Base-by-base conservation (phyloP, 495 filamentous ascomycete genomes). In the Polyplosphaeria fusca region DNA sequence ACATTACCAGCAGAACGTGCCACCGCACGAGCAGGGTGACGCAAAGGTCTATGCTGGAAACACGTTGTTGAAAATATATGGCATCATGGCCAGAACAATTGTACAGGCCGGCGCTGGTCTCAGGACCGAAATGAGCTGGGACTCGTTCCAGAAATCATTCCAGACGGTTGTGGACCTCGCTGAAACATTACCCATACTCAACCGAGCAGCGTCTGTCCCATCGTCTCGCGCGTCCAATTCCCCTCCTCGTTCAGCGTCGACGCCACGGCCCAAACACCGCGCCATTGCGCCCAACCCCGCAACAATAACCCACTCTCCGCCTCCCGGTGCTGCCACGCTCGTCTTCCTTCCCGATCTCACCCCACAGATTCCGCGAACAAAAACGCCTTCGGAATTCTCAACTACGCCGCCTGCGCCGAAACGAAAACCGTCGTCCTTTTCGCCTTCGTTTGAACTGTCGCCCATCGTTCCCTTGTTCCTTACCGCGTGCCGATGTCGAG, bases 371-470 rank as follows among this genome's bases (percentile, higher is more conserved):
- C 25, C 26, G 2, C 12, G 22, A 38, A 9, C 48, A 13, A 37
- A 41, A 5, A 52, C 30, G 5, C 2, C 13, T 16, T 35, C 4
- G 25, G 46, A 49, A 26, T 41, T 2, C n/a, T n/a, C n/a, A n/a
- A 26, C 37, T n/a, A 42, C 37, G 7, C 22, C 35, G 3, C 41
- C 52, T 5, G 5, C 39, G 5, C 5, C 52, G 13, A 52, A 38
- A 52, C 45, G 40, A 7, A 28, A 47, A 30, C 60, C 48, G 1
- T 19, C 60, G 1, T 60, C 61, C 14, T 65, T 65, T 43, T 47
- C 56, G 13, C 61, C 61, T 30, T 66, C 63, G n/a, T 66, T 63
- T 47, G 63, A 66, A 32, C 46, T 63, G 19, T 60, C 55, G 12
- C 54, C 60, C 3, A 66, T 66, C 23, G 55, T 63, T 1, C 63